phyloP scores from a whole-genome alignment of 495 filamentous ascomycete species.

The Penicillium steckii region DNA sequence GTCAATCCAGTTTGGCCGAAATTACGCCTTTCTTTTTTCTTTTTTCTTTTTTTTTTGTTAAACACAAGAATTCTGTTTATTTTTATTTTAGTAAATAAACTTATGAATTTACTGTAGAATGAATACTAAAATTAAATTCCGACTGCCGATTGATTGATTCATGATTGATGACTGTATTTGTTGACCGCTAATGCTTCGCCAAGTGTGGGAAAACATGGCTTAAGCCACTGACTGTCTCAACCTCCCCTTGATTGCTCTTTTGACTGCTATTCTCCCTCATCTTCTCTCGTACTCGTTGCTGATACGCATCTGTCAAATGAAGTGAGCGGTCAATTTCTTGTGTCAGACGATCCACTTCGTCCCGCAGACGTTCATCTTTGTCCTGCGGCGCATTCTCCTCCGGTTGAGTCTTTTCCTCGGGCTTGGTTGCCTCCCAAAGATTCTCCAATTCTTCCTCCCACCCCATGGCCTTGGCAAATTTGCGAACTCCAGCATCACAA shows the following conservation, averaged over 20 bases:
- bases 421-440: conserved; percentile 59
- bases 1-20: conserved; percentile 5
- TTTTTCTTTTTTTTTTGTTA: too few species aligned
- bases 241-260: neutral
- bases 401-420: conserved; percentile 31
- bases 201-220: conserved; percentile 49
- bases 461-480: conserved; percentile 76
- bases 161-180: neutral
- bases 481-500: conserved; percentile 82
- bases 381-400: conserved; percentile 33
- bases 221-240: conserved; percentile 19
- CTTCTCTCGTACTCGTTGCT: conserved; percentile 37
- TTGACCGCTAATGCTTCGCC: conserved; percentile 16
- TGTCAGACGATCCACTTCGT: conserved; percentile 54
- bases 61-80: too few species aligned
- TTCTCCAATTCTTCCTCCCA: conserved; percentile 84
- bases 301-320: conserved; percentile 45
- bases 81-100: too few species aligned
- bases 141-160: too few species aligned
- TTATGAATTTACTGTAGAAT: too few species aligned
- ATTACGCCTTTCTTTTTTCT: neutral
- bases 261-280: neutral
- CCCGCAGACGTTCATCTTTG: conserved; percentile 54
- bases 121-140: too few species aligned
- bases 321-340: conserved; percentile 53